phyloP scores from a whole-genome alignment of 2,329 filamentous ascomycete genomes.

The Cytospora chrysosperma region DNA sequence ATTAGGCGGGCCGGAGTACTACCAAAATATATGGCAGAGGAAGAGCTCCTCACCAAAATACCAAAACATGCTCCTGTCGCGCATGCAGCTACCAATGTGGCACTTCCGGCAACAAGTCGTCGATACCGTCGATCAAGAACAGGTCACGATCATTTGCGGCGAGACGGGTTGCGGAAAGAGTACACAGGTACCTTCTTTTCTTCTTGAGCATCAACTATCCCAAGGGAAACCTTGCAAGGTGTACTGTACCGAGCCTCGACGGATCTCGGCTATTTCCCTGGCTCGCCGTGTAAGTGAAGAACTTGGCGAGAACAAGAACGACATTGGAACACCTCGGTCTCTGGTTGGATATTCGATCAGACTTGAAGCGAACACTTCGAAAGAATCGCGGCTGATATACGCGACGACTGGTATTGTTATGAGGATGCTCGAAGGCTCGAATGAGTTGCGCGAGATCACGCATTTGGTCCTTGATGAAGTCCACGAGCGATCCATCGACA shows the following conservation, averaged over 20 bases:
- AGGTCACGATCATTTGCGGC: constrained; percentile 90
- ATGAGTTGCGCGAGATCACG: constrained; percentile 83
- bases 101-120: constrained; percentile 77
- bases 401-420: constrained; percentile 94
- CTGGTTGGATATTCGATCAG: constrained; percentile 94
- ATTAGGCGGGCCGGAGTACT: constrained; percentile 45
- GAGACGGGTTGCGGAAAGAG: constrained; percentile 98
- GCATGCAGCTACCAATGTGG: constrained; percentile 88
- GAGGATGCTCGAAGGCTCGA: constrained; percentile 89
- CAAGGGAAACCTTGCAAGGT: constrained; percentile 83
- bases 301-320: constrained; percentile 78
- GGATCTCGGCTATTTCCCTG: constrained; percentile 94
- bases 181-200: constrained; percentile 92
- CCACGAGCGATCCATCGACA: constrained; percentile 94
- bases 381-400: constrained; percentile 82
- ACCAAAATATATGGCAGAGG: constrained; percentile 58
- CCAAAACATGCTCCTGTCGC: constrained; percentile 73
- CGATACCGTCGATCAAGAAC: constrained; percentile 71
- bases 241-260: constrained; percentile 90
- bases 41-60: constrained; percentile 62
- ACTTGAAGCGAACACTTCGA: constrained; percentile 80
- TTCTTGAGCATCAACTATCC: constrained; percentile 83
- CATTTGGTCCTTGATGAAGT: constrained; percentile 97
- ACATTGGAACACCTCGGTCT: constrained; percentile 79
- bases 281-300: constrained; percentile 93